phyloP scores from a whole-genome alignment of 345 rosid genomes.

The Eucalyptus albens region DNA sequence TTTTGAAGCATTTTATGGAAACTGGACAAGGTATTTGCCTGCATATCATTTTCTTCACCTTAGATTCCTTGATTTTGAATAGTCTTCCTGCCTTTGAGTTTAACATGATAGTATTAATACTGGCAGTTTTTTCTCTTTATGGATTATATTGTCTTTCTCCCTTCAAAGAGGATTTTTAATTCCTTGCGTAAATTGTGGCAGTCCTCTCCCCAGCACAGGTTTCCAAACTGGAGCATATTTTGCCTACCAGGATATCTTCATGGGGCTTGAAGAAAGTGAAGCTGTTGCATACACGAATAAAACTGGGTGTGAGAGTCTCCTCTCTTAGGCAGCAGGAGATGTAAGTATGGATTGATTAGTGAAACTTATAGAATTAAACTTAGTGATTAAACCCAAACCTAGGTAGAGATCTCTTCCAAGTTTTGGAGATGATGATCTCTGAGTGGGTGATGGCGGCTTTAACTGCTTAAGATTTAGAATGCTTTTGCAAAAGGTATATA shows the following conservation, averaged over 20 bases:
- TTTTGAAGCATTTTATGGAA: constrained; percentile 54
- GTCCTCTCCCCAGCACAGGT: constrained; percentile 75
- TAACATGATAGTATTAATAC: background rate
- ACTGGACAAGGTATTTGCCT: constrained; percentile 48
- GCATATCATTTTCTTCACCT: background rate
- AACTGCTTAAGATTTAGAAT: background rate
- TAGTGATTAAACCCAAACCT: background rate
- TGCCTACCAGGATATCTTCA: constrained; percentile 45
- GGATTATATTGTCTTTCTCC: background rate
- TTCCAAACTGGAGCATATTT: constrained; percentile 55
- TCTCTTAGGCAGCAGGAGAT: constrained; percentile 48
- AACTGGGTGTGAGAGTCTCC: constrained; percentile 63
- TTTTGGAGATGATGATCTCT: background rate
- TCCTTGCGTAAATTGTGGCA: constrained; percentile 28
- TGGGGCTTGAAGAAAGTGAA: constrained; percentile 19
- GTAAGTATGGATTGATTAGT: constrained; percentile 30
- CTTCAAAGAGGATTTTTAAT: background rate
- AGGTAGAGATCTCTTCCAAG: background rate
- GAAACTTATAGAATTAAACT: background rate
- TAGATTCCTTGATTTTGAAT: background rate
- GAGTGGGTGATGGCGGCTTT: background rate
- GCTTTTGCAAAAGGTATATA: background rate
- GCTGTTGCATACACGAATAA: constrained; percentile 23
- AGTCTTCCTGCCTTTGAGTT: background rate
- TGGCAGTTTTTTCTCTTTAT: background rate